Evolutionary conservation across 202 grass and related monocot genomes (phyloP).

Genomic region (Panicum virgatum): DNA sequence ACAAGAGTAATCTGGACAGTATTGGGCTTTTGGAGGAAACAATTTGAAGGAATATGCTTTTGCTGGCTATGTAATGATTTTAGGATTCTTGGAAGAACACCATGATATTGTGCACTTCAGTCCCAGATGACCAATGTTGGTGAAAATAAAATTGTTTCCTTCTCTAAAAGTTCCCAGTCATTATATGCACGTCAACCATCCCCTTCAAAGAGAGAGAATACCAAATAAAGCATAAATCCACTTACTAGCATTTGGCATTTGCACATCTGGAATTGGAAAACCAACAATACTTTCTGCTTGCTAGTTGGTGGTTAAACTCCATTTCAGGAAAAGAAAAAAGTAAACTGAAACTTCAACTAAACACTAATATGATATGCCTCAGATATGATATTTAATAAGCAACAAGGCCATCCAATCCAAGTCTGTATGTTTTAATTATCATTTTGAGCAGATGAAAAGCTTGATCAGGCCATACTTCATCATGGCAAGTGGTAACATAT

Average conservation of each 20-base stretch:
- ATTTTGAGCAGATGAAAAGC: background rate
- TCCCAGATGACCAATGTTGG: background rate
- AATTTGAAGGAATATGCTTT: background rate
- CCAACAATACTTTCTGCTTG: background rate
- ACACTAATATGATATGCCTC: background rate
- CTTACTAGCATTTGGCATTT: background rate
- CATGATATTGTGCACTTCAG: background rate
- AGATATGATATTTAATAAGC: background rate
- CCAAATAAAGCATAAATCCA: background rate
- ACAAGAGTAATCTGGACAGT: background rate
- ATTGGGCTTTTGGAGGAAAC: background rate
- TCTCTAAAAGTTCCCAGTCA: background rate
- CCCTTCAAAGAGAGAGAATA: background rate
- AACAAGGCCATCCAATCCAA: constrained; percentile 7
- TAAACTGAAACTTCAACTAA: constrained; percentile 9
- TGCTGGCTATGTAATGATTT: background rate
- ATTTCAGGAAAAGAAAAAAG: background rate
- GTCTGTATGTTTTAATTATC: background rate
- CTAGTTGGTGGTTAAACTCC: background rate
- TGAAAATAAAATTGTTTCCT: background rate
- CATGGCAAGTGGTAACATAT: background rate
- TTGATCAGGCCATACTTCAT: background rate
- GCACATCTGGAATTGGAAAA: constrained; percentile 15
- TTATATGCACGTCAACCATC: background rate
- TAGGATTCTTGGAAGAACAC: background rate